Percentiles rank a stretch among this genome's conserved stretches.
phyloP scores from a whole-genome alignment of 306 rosid genomes.

The Biancaea sappan region DNA sequence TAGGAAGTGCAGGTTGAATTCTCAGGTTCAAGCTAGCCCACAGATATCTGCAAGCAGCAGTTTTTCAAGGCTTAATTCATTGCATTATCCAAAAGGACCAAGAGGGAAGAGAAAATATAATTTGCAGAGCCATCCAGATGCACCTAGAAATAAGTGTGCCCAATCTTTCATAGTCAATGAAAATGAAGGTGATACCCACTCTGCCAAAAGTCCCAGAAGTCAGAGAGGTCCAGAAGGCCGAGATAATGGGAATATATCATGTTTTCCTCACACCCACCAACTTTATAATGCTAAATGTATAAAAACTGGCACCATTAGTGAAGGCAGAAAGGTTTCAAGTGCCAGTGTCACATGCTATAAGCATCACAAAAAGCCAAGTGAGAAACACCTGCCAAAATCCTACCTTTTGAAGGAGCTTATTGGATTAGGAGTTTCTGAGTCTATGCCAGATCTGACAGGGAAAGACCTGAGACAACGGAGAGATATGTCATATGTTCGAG shows the following conservation, averaged over 20 bases:
- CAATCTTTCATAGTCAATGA: constrained; percentile 34
- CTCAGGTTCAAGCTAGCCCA: constrained; percentile 37
- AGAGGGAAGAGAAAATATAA: constrained; percentile 65
- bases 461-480: constrained; percentile 73
- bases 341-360: constrained; percentile 28
- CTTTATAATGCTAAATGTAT: constrained; percentile 29
- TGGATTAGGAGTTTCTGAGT: constrained; percentile 49
- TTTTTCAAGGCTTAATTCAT: constrained; percentile 37
- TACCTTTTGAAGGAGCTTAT: constrained; percentile 56
- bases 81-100: constrained; percentile 61
- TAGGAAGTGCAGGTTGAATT: constrained; percentile 38
- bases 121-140: constrained; percentile 34
- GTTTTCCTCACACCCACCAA: constrained; percentile 25
- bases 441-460: constrained; percentile 26
- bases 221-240: constrained; percentile 23
- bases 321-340: constrained; percentile 34
- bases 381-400: constrained; percentile 50
- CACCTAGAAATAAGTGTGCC: constrained; percentile 22
- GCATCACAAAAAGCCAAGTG: constrained; percentile 38
- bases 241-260: constrained; percentile 31
- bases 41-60: constrained; percentile 29
- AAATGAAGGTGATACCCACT: constrained; percentile 39
- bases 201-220: constrained; percentile 26
- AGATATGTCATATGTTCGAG: constrained; percentile 69
- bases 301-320: constrained; percentile 22